Percentiles rank a stretch among this genome's conserved stretches.
Conservation (phyloP, 352 stramenopile genomes). For the Globisporangium carolinianum region DNA sequence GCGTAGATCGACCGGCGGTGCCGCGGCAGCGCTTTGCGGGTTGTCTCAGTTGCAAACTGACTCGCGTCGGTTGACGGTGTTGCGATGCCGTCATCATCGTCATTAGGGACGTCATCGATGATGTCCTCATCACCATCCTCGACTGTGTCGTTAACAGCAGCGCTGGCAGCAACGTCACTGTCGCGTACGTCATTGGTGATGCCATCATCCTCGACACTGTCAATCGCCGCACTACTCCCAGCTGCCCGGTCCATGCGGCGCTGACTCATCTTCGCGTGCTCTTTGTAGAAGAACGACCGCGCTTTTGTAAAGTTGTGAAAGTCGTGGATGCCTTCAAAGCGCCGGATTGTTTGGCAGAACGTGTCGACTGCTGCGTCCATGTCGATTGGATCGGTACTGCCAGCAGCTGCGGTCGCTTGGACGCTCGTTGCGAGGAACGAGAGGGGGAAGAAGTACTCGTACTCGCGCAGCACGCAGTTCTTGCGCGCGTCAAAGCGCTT, state of each 20-base stretch:
- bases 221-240: not conserved
- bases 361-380: constrained; percentile 30
- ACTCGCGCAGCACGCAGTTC: constrained; percentile 84
- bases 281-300: constrained; percentile 69
- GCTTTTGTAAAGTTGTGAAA: constrained; percentile 91
- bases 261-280: constrained; percentile 33
- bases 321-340: constrained; percentile 83
- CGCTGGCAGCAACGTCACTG: not conserved
- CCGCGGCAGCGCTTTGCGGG: constrained; percentile 49
- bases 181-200: constrained; percentile 11
- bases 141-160: constrained; percentile 1
- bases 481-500: constrained; percentile 87
- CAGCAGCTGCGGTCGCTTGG: constrained; percentile 5
- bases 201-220: not conserved
- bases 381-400: constrained; percentile 16
- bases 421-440: constrained; percentile 58
- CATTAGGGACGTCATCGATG: constrained; percentile 2
- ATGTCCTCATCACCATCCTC: constrained; percentile 13
- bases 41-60: constrained; percentile 38
- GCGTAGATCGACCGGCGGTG: constrained; percentile 77
- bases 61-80: constrained; percentile 6
- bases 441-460: constrained; percentile 89
- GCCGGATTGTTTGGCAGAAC: constrained; percentile 43
- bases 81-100: too few species aligned
- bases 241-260: constrained; percentile 5